Percentiles rank a stretch among this genome's conserved stretches.
Conservation (phyloP, 1,139 yeast species). For the Maudiozyma humilis region DNA sequence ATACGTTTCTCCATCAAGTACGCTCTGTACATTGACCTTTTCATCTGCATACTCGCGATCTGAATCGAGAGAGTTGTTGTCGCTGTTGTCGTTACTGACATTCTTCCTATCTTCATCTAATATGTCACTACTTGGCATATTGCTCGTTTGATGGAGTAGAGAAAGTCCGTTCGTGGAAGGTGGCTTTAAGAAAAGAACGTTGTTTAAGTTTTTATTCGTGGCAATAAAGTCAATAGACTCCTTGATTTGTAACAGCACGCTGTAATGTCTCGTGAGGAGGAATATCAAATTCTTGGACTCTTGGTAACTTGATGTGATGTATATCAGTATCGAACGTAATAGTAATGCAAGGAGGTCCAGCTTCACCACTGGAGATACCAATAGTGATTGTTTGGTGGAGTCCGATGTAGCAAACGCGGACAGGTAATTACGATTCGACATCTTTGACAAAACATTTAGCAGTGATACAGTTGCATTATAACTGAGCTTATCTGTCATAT, state of each 20-base stretch:
- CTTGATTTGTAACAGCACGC: constrained; percentile 24
- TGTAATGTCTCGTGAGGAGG: constrained; percentile 43
- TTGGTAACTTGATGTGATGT: constrained; percentile 41
- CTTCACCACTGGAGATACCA: constrained; percentile 28
- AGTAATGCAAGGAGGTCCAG: constrained; percentile 53
- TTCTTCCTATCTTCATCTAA: neutral
- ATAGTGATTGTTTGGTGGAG: constrained; percentile 4
- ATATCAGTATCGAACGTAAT: constrained; percentile 45
- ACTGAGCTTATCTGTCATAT: constrained; percentile 36
- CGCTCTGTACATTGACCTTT: neutral
- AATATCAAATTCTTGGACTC: constrained; percentile 50
- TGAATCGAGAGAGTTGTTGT: neutral
- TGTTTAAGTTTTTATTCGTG: constrained; percentile 2
- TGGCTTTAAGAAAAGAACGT: constrained; percentile 5
- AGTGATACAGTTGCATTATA: constrained; percentile 53
- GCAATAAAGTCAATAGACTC: constrained; percentile 22
- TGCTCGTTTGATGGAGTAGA: neutral
- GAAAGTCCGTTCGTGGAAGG: neutral
- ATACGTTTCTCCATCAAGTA: constrained; percentile 1
- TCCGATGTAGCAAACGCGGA: constrained; percentile 16
- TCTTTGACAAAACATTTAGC: constrained; percentile 42
- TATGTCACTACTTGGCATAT: neutral
- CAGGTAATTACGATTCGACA: constrained; percentile 22
- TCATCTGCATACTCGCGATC: neutral
- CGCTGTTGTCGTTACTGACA: constrained; percentile 1